Percentiles rank a stretch among this genome's conserved stretches.
Evolutionary conservation across 2,329 filamentous ascomycete species (phyloP).

Genomic region (Colletotrichum sublineola): DNA sequence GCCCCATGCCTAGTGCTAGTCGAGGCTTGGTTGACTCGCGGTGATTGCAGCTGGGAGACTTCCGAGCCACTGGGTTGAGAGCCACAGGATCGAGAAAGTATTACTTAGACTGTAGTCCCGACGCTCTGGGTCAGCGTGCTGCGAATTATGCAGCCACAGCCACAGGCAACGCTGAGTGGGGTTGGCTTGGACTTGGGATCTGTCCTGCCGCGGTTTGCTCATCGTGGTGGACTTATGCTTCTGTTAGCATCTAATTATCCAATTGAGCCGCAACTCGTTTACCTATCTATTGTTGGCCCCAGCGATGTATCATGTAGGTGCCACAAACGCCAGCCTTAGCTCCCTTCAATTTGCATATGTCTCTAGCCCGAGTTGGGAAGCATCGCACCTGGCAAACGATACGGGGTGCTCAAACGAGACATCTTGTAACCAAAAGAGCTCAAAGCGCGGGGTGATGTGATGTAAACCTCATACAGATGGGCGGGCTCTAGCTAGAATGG

Average conservation of each 20-base stretch:
- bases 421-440: constrained; percentile 3
- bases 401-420: constrained; percentile 24
- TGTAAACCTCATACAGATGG: not conserved
- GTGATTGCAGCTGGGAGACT: constrained; percentile 14
- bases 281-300: constrained; percentile 2
- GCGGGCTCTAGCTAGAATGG: not conserved
- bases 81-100: constrained; percentile 11
- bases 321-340: constrained; percentile 12
- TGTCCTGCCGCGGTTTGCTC: constrained; percentile 11
- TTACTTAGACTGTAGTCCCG: constrained; percentile 2
- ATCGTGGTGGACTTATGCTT: not conserved
- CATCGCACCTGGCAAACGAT: not conserved
- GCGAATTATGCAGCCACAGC: not conserved
- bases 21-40: constrained; percentile 33
- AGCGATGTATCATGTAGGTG: not conserved
- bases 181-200: too few species aligned
- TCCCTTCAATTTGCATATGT: constrained; percentile 13
- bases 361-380: constrained; percentile 13
- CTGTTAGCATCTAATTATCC: constrained; percentile 9
- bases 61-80: constrained; percentile 22
- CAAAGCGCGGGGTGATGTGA: not conserved
- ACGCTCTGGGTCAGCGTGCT: constrained; percentile 13
- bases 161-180: too few species aligned
- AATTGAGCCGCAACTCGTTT: not conserved
- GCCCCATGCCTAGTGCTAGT: not conserved